A percentile compares a stretch with the other conserved stretches of the same genome.
These are phyloP conservation scores for Orbilia quercus DNA, from an alignment of 2,329 filamentous ascomycete species.

Conservation along the genomic window DNA sequence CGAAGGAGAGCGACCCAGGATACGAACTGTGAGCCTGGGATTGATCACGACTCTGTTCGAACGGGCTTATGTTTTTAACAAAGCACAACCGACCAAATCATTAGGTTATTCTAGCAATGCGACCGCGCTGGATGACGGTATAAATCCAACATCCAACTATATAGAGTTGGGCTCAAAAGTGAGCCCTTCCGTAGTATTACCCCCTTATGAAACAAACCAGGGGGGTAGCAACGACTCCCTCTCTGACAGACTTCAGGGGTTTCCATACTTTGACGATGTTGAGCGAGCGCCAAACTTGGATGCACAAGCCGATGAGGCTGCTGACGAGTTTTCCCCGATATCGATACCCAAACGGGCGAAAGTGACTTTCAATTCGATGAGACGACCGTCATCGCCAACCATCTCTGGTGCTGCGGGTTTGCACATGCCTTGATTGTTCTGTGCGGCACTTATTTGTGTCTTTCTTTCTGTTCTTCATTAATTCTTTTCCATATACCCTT, in stretches of 20 bases:
- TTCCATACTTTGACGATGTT: conserved; percentile 22
- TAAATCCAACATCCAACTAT: conserved; percentile 1
- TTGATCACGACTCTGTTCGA: conserved; percentile 33
- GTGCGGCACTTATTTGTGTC: background rate
- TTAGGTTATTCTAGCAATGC: conserved; percentile 33
- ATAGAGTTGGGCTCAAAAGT: conserved; percentile 9
- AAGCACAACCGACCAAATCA: conserved; percentile 5
- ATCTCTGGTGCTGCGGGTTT: conserved; percentile 28
- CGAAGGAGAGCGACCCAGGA: background rate
- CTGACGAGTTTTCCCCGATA: conserved; percentile 26
- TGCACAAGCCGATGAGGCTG: conserved; percentile 6
- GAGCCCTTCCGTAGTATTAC: conserved; percentile 2
- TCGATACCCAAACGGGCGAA: conserved; percentile 29
- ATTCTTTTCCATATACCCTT: background rate
- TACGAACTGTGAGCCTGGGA: conserved; percentile 31
- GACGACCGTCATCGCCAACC: conserved; percentile 39
- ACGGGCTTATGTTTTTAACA: conserved; percentile 18
- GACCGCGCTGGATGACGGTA: conserved; percentile 12
- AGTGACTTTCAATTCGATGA: conserved; percentile 25
- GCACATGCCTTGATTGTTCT: conserved; percentile 2
- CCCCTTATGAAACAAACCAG: background rate
- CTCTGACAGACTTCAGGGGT: conserved; percentile 21
- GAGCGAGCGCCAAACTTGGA: conserved; percentile 15
- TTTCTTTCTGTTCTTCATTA: background rate
- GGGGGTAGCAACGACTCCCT: conserved; percentile 23